These are phyloP conservation scores for Poronia punctata DNA, from an alignment of 495 filamentous ascomycete genomes.

Conservation along the genomic window DNA sequence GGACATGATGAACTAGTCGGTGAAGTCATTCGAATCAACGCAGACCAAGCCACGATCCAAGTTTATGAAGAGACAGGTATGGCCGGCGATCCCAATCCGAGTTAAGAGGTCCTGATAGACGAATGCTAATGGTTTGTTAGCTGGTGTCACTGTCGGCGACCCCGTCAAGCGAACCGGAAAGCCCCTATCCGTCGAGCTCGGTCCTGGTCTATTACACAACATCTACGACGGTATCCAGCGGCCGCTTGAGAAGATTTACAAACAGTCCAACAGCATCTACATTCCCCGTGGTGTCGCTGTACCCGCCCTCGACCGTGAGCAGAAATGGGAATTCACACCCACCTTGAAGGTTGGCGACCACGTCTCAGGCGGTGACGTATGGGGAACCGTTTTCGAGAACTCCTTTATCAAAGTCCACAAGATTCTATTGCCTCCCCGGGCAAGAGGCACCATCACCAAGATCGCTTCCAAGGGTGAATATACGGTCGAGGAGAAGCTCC, in stretches of 20 bases:
- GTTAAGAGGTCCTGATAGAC: constrained; percentile 1
- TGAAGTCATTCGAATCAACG: constrained; percentile 96
- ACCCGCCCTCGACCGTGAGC: constrained; percentile 78
- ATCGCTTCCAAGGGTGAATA: constrained; percentile 86
- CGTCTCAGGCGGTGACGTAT: constrained; percentile 92
- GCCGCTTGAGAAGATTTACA: constrained; percentile 76
- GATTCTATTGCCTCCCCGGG: constrained; percentile 87
- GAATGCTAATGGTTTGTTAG: constrained; percentile 37
- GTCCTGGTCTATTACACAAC: constrained; percentile 95
- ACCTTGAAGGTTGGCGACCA: constrained; percentile 89
- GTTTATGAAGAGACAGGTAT: constrained; percentile 98
- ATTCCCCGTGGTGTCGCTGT: constrained; percentile 93
- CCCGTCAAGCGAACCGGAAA: constrained; percentile 86
- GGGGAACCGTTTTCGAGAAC: constrained; percentile 93
- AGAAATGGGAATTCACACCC: constrained; percentile 93
- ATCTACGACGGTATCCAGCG: constrained; percentile 99
- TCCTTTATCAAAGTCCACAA: constrained; percentile 91
- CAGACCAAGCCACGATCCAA: constrained; percentile 92
- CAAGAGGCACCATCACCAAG: constrained; percentile 81
- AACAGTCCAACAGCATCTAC: constrained; percentile 77
- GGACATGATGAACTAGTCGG: constrained; percentile 85
- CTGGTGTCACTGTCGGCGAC: constrained; percentile 93
- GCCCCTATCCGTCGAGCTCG: constrained; percentile 93
- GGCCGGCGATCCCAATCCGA: constrained; percentile 9
- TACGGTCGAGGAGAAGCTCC: constrained; percentile 86